Evolutionary conservation across 495 filamentous ascomycete species (phyloP).

Genomic region (Penicillium turbatum): DNA sequence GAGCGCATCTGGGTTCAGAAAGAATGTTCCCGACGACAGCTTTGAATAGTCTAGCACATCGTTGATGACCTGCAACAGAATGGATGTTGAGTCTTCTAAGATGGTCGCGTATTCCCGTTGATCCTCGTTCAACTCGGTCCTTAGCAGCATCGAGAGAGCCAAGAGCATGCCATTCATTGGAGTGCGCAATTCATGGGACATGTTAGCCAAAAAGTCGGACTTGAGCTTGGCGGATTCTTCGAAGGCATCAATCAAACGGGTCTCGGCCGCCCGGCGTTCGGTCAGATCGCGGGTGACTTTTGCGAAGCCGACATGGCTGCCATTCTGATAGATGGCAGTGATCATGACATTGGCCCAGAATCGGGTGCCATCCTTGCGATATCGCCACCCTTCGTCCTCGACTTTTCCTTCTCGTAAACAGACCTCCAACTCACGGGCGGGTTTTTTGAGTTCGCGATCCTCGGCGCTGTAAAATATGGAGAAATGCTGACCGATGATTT

Average conservation of each 20-base stretch:
- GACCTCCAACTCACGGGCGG: constrained; percentile 50
- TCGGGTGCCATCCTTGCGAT: constrained; percentile 55
- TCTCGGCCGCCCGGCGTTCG: constrained; percentile 56
- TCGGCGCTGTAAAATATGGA: constrained; percentile 58
- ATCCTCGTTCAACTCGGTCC: constrained; percentile 60
- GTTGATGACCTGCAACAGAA: constrained; percentile 82
- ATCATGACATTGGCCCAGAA: constrained; percentile 69
- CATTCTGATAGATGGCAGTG: constrained; percentile 54
- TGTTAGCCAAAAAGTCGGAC: constrained; percentile 69
- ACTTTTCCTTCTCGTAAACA: constrained; percentile 57
- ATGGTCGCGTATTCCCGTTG: constrained; percentile 73
- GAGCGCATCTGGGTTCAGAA: constrained; percentile 64
- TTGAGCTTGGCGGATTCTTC: constrained; percentile 63
- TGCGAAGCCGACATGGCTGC: constrained; percentile 57
- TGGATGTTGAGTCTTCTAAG: constrained; percentile 74
- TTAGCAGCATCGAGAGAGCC: constrained; percentile 65
- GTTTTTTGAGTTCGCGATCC: constrained; percentile 50
- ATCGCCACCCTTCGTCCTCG: constrained; percentile 65
- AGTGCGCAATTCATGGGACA: constrained; percentile 88
- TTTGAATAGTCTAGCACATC: constrained; percentile 89
- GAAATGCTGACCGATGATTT: constrained; percentile 61
- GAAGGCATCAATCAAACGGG: constrained; percentile 55
- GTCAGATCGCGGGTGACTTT: constrained; percentile 64
- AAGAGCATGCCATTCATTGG: constrained; percentile 74
- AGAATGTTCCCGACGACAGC: constrained; percentile 80